Conservation (phyloP, 202 grass and related monocot genomes). For the Cymbopogon flexuosus region DNA sequence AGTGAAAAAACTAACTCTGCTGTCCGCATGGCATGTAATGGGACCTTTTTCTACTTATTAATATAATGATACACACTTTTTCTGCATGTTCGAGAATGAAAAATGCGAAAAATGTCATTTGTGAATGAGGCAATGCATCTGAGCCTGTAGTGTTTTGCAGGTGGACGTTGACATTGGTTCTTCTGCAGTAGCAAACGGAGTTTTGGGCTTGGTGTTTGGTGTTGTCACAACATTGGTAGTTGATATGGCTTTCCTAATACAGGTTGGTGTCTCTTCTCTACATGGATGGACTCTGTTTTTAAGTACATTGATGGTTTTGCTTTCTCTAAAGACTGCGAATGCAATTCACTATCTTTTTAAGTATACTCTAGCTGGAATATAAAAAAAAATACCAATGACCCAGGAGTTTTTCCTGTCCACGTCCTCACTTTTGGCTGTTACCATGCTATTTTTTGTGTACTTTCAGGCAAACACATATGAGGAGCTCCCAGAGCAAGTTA, state of each 20-base stretch:
- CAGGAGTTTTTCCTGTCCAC: background rate
- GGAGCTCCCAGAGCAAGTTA: conserved; percentile 86
- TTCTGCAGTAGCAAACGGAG: conserved; percentile 87
- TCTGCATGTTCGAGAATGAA: background rate
- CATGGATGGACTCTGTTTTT: background rate
- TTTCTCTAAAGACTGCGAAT: background rate
- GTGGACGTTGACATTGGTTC: conserved; percentile 93
- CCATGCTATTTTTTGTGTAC: background rate
- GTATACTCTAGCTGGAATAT: background rate
- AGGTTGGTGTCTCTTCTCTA: conserved; percentile 40
- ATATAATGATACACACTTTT: background rate
- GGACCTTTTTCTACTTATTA: background rate
- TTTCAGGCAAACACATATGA: conserved; percentile 72
- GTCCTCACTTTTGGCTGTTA: conserved; percentile 7
- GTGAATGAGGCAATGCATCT: conserved; percentile 1
- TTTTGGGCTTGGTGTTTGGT: conserved; percentile 84
- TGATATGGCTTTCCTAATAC: conserved; percentile 93
- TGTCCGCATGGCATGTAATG: background rate
- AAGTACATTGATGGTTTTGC: background rate
- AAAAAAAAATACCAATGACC: background rate
- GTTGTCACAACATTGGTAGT: conserved; percentile 78
- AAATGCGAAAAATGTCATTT: background rate
- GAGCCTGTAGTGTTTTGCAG: conserved; percentile 32
- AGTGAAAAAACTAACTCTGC: background rate
- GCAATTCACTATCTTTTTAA: background rate